A percentile compares a stretch with the other conserved stretches of the same genome.
These are phyloP conservation scores for Planoprotostelium fungivorum DNA, from an alignment of 78 protist genomes.

Conservation along the genomic window DNA sequence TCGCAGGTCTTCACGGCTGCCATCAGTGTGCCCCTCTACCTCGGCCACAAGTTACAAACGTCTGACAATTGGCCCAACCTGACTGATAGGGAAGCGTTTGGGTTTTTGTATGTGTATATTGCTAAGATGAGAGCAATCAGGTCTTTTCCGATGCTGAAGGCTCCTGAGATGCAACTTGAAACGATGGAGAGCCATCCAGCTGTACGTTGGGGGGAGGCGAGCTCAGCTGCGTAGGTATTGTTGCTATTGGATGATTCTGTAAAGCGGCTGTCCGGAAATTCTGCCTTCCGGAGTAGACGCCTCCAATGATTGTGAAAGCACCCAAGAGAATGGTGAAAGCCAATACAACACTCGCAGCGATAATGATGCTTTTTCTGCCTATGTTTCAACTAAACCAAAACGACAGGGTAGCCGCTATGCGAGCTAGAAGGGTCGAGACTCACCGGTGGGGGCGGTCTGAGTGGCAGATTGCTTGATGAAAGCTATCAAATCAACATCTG, in stretches of 20 bases:
- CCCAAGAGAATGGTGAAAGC: too few species aligned
- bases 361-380: not conserved
- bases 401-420: not conserved
- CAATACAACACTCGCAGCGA: not conserved
- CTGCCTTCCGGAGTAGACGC: conserved; percentile 2
- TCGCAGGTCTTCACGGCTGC: too few species aligned
- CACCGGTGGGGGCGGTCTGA: not conserved
- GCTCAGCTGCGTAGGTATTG: conserved; percentile 2
- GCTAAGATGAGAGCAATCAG: not conserved
- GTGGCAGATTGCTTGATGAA: too few species aligned
- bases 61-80: too few species aligned
- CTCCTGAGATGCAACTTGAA: not conserved
- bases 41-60: too few species aligned
- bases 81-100: too few species aligned
- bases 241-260: not conserved
- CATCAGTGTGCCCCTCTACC: too few species aligned
- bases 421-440: conserved; percentile 1
- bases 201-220: conserved; percentile 1
- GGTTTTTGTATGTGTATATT: not conserved
- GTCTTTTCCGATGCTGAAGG: conserved; percentile 1
- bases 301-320: not conserved
- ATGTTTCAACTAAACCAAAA: not conserved
- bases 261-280: conserved; percentile 1
- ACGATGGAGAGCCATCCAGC: not conserved
- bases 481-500: too few species aligned